phyloP scores from a whole-genome alignment of 2,329 filamentous ascomycete genomes.

The Tolypocladium cylindrosporum region DNA sequence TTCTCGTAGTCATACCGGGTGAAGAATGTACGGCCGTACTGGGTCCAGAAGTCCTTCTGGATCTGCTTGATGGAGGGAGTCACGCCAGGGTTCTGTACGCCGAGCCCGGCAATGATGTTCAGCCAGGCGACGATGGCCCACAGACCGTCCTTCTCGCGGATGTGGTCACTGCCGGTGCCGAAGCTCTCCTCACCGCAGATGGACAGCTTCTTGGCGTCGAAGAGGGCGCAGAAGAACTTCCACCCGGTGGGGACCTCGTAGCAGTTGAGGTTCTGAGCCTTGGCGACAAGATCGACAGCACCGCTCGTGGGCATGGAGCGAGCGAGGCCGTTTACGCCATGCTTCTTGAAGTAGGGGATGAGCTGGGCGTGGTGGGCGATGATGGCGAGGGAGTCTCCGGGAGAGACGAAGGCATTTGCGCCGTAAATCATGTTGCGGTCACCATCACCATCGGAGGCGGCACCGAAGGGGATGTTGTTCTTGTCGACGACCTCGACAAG shows the following conservation, averaged over 20 bases:
- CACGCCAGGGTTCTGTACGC: conserved; percentile 66
- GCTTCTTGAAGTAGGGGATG: conserved; percentile 97
- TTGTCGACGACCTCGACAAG: conserved; percentile 90
- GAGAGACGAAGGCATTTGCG: conserved; percentile 90
- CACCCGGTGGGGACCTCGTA: conserved; percentile 98
- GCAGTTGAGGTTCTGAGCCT: conserved; percentile 81
- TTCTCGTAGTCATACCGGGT: conserved; percentile 98
- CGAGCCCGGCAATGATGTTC: conserved; percentile 94
- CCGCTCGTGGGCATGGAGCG: conserved; percentile 97
- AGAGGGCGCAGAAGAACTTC: conserved; percentile 98
- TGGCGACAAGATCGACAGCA: conserved; percentile 89
- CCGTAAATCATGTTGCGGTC: conserved; percentile 99
- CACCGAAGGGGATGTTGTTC: conserved; percentile 87
- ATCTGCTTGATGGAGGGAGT: conserved; percentile 92
- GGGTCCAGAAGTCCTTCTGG: conserved; percentile 93
- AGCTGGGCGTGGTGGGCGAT: conserved; percentile 94
- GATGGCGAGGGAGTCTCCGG: conserved; percentile 93
- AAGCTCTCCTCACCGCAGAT: conserved; percentile 99
- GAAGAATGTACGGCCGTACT: conserved; percentile 96
- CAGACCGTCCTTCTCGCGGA: conserved; percentile 96
- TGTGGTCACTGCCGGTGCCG: conserved; percentile 96
- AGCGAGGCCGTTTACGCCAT: conserved; percentile 89
- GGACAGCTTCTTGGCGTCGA: conserved; percentile 89
- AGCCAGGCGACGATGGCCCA: conserved; percentile 98
- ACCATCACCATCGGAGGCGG: conserved; percentile 91